Conservation (phyloP, 73 alveolate genomes). For the Symbiodinium pilosum region DNA sequence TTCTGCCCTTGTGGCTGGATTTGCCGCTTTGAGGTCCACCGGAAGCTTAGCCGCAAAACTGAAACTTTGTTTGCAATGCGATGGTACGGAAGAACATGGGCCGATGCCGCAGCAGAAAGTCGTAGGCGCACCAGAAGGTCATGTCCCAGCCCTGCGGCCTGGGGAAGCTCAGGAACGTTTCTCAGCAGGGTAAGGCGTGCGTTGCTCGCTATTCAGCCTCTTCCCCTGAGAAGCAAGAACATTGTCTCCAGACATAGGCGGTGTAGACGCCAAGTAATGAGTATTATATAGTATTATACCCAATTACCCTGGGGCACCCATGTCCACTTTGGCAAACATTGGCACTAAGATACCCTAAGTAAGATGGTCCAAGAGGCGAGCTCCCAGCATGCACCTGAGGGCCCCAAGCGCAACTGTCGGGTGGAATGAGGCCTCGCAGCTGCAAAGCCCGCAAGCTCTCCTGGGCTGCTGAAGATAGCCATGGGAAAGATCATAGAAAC, state of each 20-base stretch:
- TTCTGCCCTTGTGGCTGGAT: neutral
- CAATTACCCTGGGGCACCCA: too few relatives aligned
- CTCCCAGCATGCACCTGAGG: neutral
- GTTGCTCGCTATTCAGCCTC: too few relatives aligned
- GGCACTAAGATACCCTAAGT: too few relatives aligned
- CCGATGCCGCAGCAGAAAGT: slow-evolving; percentile 77
- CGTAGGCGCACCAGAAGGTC: slow-evolving; percentile 93
- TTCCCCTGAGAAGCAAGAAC: too few relatives aligned
- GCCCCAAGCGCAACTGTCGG: slow-evolving; percentile 31
- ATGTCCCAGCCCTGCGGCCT: slow-evolving; percentile 12
- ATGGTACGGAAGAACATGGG: slow-evolving; percentile 84
- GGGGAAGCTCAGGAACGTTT: too few relatives aligned
- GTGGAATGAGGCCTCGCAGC: slow-evolving; percentile 44
- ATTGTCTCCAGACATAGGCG: too few relatives aligned
- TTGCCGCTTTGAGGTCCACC: neutral
- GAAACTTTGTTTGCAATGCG: neutral
- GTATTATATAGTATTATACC: too few relatives aligned
- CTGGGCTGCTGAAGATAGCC: neutral
- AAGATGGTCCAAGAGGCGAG: too few relatives aligned
- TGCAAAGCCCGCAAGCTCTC: neutral
- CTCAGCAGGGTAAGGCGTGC: too few relatives aligned
- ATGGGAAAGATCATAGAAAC: too few relatives aligned
- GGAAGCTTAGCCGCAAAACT: neutral
- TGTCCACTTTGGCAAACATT: too few relatives aligned
- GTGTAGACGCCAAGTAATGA: too few relatives aligned